Evolutionary conservation across 2,329 filamentous ascomycete species (phyloP), one percentile per base, ranked within the genome.

Genomic region (Acarospora socialis): DNA sequence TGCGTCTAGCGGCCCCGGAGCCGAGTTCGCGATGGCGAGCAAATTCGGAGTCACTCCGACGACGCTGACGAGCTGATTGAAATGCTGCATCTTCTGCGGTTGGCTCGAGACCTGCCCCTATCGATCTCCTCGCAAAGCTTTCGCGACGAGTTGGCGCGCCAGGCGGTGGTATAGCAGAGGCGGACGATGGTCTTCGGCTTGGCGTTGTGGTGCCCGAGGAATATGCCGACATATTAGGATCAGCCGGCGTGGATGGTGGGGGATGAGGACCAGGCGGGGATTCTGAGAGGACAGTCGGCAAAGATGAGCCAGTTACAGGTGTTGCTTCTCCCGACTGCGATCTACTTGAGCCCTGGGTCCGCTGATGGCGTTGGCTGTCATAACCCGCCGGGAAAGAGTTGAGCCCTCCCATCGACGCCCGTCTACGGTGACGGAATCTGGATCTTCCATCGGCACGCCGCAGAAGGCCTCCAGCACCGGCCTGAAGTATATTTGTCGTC

Each of bases 191-290:
- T 23, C 60, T 51, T 17, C 60, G 56, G 36, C 49, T 61, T 10
- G 61, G 61, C 9, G 60, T 63, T 10, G 64, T 66, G 29, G 59
- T 57, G 10, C 65, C 64, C 12, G 67, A 72, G 28, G 61, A 68
- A 37, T 61, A 61, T 13, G 61, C 60, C 37, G 64, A 72, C 25
- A 72, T 49, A 13, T 65, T 66, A 17, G 64, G 62, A 30, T 70
- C 73, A 9, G 72, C 71, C 13, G 73, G 72, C 2, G 72, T 75
- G 2, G 71, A 73, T 4, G 73, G 72, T 27, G 73, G 72, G 27
- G 73, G 72, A 36, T 68, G 57, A 28, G 72, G 68, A 12, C 71
- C 68, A 12, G 64, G 59, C 7, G 68, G 65, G 21, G 66, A 66
- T 40, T 72, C 69, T n/a, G 65, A 61, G 24, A 65, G 44, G 4